These are phyloP conservation scores for Lagerstroemia fauriei DNA, from an alignment of 441 rosid species.

Conservation along the genomic window DNA sequence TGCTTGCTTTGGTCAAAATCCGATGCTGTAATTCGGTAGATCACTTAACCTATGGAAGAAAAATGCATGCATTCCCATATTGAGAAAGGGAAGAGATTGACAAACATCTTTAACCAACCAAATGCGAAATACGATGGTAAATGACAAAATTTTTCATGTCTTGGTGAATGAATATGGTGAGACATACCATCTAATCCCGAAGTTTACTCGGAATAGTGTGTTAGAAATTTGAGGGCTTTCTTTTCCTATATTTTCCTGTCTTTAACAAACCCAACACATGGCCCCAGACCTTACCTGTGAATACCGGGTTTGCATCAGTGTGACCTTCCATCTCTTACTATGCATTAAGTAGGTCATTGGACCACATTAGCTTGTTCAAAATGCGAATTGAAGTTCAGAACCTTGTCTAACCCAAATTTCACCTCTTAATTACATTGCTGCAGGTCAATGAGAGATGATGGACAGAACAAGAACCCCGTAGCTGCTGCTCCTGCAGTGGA, in stretches of 20 bases:
- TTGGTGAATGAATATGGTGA: background rate
- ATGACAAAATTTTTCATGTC: background rate
- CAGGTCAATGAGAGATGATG: constrained; percentile 21
- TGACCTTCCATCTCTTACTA: background rate
- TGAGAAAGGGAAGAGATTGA: background rate
- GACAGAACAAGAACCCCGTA: constrained; percentile 14
- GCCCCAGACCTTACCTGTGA: background rate
- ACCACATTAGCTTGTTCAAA: background rate
- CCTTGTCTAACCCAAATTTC: background rate
- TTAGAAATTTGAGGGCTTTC: background rate
- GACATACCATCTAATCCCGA: background rate
- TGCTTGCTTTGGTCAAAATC: background rate
- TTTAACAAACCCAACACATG: background rate
- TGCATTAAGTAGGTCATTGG: background rate
- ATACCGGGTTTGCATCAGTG: background rate
- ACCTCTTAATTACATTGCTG: background rate
- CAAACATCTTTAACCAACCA: background rate
- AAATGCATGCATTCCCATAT: background rate
- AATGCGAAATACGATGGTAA: background rate
- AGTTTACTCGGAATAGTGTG: background rate
- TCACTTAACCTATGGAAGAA: background rate
- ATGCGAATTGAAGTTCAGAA: background rate
- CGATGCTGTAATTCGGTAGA: background rate
- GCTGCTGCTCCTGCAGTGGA: background rate
- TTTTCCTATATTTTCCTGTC: background rate